phyloP scores from a whole-genome alignment of 768 basidiomycete species.

The Steccherinum ochraceum region DNA sequence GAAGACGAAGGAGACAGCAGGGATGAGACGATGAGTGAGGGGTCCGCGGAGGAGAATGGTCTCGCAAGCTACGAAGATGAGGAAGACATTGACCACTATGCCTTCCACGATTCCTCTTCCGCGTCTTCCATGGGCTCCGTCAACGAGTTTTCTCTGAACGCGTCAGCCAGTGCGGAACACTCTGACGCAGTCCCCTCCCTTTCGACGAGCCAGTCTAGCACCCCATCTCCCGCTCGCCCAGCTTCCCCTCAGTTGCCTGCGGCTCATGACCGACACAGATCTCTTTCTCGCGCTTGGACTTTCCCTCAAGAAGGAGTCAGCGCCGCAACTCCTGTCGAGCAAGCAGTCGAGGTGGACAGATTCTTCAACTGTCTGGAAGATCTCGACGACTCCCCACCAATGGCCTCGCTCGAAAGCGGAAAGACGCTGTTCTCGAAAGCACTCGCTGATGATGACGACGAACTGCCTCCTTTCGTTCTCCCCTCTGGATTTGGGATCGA shows the following conservation, averaged over 20 bases:
- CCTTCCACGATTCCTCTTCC: slow-evolving; percentile 28
- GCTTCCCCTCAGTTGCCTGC: slow-evolving; percentile 16
- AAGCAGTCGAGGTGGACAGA: slow-evolving; percentile 52
- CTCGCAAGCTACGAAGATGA: slow-evolving; percentile 67
- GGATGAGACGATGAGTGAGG: slow-evolving; percentile 23
- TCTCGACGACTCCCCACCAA: slow-evolving; percentile 44
- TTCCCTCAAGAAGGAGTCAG: slow-evolving; percentile 29
- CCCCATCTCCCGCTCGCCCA: slow-evolving; percentile 24
- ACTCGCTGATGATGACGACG: slow-evolving; percentile 45
- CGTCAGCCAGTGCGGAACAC: slow-evolving; percentile 21
- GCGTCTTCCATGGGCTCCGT: slow-evolving; percentile 23
- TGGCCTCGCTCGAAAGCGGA: slow-evolving; percentile 41
- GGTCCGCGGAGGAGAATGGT: slow-evolving; percentile 49
- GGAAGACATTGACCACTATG: slow-evolving; percentile 57
- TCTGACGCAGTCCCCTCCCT: slow-evolving; percentile 15
- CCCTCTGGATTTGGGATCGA: slow-evolving; percentile 36
- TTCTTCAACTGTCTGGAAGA: slow-evolving; percentile 69
- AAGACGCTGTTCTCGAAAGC: slow-evolving; percentile 55
- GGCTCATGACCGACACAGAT: slow-evolving; percentile 29
- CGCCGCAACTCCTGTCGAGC: slow-evolving; percentile 11
- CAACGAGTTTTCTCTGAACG: slow-evolving; percentile 23
- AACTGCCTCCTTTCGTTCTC: slow-evolving; percentile 41
- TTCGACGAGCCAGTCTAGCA: slow-evolving; percentile 20
- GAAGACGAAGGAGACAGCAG: slow-evolving; percentile 35
- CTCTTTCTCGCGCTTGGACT: slow-evolving; percentile 65